Percentiles rank a stretch among this genome's conserved stretches.
Evolutionary conservation across 805 yeast genomes (phyloP).

Genomic region (Kuraishia molischiana): DNA sequence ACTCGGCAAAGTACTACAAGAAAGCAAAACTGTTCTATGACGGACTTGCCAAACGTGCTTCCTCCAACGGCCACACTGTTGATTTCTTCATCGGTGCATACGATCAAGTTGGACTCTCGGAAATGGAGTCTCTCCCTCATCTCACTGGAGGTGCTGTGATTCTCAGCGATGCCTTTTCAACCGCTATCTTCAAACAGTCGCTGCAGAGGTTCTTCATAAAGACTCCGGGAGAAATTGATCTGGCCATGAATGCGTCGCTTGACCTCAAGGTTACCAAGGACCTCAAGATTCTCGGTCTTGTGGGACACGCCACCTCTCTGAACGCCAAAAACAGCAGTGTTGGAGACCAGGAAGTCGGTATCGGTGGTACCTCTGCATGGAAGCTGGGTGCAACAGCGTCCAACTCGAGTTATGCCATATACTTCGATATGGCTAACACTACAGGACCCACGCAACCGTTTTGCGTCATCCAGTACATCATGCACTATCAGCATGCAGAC

Average conservation of each 20-base stretch:
- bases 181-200: slow-evolving; percentile 62
- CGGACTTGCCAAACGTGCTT: slow-evolving; percentile 34
- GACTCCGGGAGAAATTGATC: slow-evolving; percentile 25
- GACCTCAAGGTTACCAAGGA: slow-evolving; percentile 44
- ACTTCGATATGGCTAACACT: slow-evolving; percentile 35
- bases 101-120: slow-evolving; percentile 60
- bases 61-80: slow-evolving; percentile 42
- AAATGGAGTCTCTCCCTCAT: slow-evolving; percentile 49
- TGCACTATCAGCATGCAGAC: slow-evolving; percentile 52
- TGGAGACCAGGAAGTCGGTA: slow-evolving; percentile 30
- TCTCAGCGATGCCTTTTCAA: slow-evolving; percentile 54
- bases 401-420: slow-evolving; percentile 49
- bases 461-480: slow-evolving; percentile 40
- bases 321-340: slow-evolving; percentile 20
- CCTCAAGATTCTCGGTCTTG: slow-evolving; percentile 44
- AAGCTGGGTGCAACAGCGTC: slow-evolving; percentile 45
- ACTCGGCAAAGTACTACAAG: slow-evolving; percentile 29
- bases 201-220: slow-evolving; percentile 40
- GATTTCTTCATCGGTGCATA: slow-evolving; percentile 56
- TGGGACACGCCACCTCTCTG: slow-evolving; percentile 53
- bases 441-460: slow-evolving; percentile 16
- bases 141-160: slow-evolving; percentile 57
- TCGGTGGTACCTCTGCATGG: slow-evolving; percentile 49
- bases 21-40: slow-evolving; percentile 38
- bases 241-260: slow-evolving; percentile 52